Base-by-base conservation (phyloP, 2,329 filamentous ascomycete genomes). In the Phialophora expanda region DNA sequence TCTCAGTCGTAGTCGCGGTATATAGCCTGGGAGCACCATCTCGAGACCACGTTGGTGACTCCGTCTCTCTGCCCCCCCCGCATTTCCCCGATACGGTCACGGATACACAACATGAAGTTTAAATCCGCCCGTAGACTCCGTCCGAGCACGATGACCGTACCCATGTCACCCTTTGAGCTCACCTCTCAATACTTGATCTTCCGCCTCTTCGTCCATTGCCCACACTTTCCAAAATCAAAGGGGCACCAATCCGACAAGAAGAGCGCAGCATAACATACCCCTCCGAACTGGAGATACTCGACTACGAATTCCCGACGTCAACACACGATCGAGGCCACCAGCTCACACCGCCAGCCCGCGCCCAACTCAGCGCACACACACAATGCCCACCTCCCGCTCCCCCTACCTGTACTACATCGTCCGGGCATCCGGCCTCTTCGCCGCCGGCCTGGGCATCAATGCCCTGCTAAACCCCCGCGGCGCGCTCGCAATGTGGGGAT, bases 401-500 rank as follows among this genome's bases (percentile, higher is more conserved):
- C 32, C 1, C 1, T 62, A 55, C 51, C 50, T 62, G 22, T 32
- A 34, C 8, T 17, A 24, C 34, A 34, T 38, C 4, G 24, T 38
- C 8, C 30, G 50, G 9, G 59, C 34, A 22, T 44, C 28, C 51
- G 59, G 59, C 50, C 7, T 56, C 32, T 41, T 56, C 32, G 59
- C 59, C 8, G 34, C 48, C 34, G 51, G 50, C 1, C 50, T 62
- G 4, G 59, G 59, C 14, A 17, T 62, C 51, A 62, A 62, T 38
- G 59, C 34, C n/a, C 9, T 62, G 7, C 34, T 62, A 2, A 55
- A 62, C 17, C 59, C 59, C 8, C 50, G 50, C 14, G 20, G 32
- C 14, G 59, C 59, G 22, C 32, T 62, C 8, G 32, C 59, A 11
- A 30, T 62, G 50, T 62, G 51, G 32, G 34, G 48, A 28, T 62